phyloP scores from a whole-genome alignment of 305 asterid genomes.

The Rubia peregrina region DNA sequence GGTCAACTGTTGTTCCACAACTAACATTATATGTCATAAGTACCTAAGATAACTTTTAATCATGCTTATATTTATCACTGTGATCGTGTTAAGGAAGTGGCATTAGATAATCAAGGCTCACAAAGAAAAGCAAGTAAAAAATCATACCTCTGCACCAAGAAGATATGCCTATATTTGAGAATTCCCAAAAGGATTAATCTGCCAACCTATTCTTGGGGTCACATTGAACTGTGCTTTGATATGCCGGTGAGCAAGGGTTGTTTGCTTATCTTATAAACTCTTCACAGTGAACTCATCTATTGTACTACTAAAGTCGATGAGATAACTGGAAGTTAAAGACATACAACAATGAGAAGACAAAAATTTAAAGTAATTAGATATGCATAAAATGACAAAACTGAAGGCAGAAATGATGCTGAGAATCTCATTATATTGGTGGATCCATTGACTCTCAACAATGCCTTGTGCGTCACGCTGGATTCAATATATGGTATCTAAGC shows the following conservation, averaged over 20 bases:
- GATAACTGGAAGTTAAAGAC: conserved; percentile 53
- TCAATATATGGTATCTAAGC: too few species aligned
- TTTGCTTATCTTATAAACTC: conserved; percentile 53
- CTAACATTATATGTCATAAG: too few species aligned
- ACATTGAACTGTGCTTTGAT: conserved; percentile 14
- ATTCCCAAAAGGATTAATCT: conserved; percentile 96
- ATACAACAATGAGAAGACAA: conserved; percentile 8
- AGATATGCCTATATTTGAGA: conserved; percentile 97
- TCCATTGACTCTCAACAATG: too few species aligned
- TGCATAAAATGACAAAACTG: neutral
- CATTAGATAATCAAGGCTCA: neutral
- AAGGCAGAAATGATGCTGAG: conserved; percentile 44
- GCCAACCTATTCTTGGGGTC: conserved; percentile 97
- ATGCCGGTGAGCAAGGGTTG: too few species aligned
- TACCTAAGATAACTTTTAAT: neutral
- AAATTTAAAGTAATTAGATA: neutral
- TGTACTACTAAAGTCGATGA: conserved; percentile 97
- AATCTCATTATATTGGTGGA: conserved; percentile 31
- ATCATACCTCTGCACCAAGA: conserved; percentile 79
- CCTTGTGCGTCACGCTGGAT: too few species aligned
- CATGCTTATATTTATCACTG: neutral
- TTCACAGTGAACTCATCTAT: conserved; percentile 85
- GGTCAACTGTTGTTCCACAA: too few species aligned
- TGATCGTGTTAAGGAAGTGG: neutral
- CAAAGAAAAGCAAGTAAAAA: neutral